phyloP scores from a whole-genome alignment of 108 stramenopile genomes.

The Cyclostephanos invisitatus region DNA sequence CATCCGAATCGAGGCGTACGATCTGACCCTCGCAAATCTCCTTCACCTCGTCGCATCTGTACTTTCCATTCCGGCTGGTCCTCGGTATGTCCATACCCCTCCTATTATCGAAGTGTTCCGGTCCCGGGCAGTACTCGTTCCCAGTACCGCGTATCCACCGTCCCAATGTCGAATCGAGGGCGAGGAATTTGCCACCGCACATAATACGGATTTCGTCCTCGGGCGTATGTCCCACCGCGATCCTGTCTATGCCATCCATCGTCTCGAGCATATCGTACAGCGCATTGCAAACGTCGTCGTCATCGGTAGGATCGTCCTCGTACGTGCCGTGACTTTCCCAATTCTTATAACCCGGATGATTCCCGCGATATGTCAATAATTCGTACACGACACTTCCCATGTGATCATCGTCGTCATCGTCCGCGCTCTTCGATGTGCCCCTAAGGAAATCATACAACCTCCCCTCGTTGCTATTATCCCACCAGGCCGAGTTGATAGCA shows the following conservation, averaged over 20 bases:
- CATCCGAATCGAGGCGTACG: constrained; percentile 44
- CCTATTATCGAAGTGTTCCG: constrained; percentile 36
- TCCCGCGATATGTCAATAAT: constrained; percentile 62
- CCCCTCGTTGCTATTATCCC: constrained; percentile 42
- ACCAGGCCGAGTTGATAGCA: constrained; percentile 32
- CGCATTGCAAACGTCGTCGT: constrained; percentile 19
- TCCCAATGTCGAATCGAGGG: constrained; percentile 64
- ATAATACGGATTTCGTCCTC: constrained; percentile 39
- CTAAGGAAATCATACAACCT: constrained; percentile 46
- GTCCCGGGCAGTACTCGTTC: constrained; percentile 66
- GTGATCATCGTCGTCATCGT: constrained; percentile 8
- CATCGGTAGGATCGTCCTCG: constrained; percentile 32
- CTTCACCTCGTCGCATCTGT: constrained; percentile 37
- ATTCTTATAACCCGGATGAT: constrained; percentile 54
- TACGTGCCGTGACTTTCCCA: constrained; percentile 39
- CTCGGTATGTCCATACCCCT: constrained; percentile 18
- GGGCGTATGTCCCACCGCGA: constrained; percentile 69
- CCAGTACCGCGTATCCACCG: constrained; percentile 60
- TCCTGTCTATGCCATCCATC: constrained; percentile 44
- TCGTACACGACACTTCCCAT: constrained; percentile 51
- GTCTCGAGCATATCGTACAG: constrained; percentile 34
- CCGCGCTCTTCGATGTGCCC: constrained; percentile 5
- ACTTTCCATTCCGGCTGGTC: constrained; percentile 42
- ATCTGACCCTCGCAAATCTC: constrained; percentile 39
- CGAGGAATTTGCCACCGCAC: constrained; percentile 55